Evolutionary conservation across 352 stramenopile species (phyloP), one percentile per base, ranked within the genome.

Genomic region (Globisporangium acanthophoron): DNA sequence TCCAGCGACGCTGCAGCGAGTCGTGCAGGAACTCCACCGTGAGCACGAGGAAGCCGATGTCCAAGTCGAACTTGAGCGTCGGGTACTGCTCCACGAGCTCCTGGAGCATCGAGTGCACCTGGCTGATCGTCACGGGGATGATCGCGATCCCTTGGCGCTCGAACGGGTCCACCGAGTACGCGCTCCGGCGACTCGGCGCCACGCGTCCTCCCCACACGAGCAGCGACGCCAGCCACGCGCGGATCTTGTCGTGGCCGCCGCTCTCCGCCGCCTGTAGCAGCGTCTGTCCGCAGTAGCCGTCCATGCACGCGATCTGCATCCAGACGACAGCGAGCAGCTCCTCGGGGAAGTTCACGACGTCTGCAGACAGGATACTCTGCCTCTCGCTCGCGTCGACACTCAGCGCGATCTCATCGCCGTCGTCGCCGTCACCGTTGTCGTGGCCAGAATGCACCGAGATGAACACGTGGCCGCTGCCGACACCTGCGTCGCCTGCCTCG

Each of bases 11-110:
- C 31, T 81, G 69, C 8, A 96, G 57, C 4, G 79, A 53, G 33
- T 92, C 83, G 53, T 81, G 64, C n/a, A 96, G 48, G 56, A 83
- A 94, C 60, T 93, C 78, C 12, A 96, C 51, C 72, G 90, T 85
- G n/a, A 78, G 51, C 16, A 92, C 58, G 8, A 94, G 47, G 13
- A 83, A 88, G 1, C 67, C 70, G 51, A 94, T 76, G 59, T 94
- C 86, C 11, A 81, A 69, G 61, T 95, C 86, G 45, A 88, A 89
- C 47, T 85, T 86, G 6, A 83, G 57, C 15, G 68, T 52, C 6
- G 82, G 80, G 20, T 85, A 74, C 48, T 92, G 64, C 52, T 89
- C 80, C 1, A 70, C 66, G 4, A 90, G 59, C 8, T 78, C 58
- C 53, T 81, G 76, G 13, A 93, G 61, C 40, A 66, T 72, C 7